phyloP scores from a whole-genome alignment of 2,329 filamentous ascomycete genomes.

The Thelonectria blattea region DNA sequence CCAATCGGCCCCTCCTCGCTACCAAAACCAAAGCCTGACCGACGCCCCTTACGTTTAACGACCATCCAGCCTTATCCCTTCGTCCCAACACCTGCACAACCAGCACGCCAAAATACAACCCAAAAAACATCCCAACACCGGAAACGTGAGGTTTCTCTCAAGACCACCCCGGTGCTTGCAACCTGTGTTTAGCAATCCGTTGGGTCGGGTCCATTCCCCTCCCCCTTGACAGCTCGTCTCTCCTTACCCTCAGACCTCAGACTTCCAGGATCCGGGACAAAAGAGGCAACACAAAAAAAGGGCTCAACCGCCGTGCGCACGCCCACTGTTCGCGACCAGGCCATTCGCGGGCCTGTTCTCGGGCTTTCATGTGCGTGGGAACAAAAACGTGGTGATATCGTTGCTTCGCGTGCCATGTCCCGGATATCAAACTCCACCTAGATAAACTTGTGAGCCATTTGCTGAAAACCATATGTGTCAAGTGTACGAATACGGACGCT shows the following conservation, averaged over 20 bases:
- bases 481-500: background rate
- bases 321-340: background rate
- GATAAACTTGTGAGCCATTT: background rate
- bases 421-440: conserved; percentile 2
- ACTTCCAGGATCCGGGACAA: background rate
- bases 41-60: background rate
- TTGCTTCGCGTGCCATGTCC: background rate
- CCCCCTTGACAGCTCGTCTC: background rate
- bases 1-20: background rate
- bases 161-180: background rate
- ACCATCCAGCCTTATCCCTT: background rate
- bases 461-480: background rate
- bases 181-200: background rate
- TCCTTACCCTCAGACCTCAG: background rate
- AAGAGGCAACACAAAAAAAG: background rate
- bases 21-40: background rate
- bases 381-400: background rate
- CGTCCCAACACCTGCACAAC: background rate
- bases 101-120: too few relatives aligned
- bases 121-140: too few relatives aligned
- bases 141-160: background rate
- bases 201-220: background rate
- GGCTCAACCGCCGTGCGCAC: background rate
- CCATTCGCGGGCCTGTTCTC: conserved; percentile 1
- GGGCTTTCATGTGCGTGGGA: background rate